These are phyloP conservation scores for Lentinula edodes DNA, from an alignment of 768 basidiomycete genomes.

Conservation along the genomic window DNA sequence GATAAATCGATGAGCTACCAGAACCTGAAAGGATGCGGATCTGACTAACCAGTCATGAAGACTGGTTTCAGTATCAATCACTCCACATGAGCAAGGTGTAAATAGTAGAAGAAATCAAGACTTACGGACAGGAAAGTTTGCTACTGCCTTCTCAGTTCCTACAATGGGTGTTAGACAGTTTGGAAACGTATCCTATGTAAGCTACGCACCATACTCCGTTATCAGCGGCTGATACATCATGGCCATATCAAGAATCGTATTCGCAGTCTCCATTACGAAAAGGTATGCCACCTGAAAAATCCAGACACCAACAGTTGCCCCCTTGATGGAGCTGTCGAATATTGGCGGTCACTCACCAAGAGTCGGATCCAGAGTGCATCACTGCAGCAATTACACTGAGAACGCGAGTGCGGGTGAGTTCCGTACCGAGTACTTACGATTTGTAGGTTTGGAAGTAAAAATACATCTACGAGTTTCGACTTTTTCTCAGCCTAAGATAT, in stretches of 20 bases:
- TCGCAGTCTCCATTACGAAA: conserved; percentile 37
- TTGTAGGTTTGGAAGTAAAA: conserved; percentile 1
- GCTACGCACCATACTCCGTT: conserved; percentile 27
- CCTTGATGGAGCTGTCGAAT: neutral
- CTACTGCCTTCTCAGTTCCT: conserved; percentile 27
- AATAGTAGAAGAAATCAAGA: neutral
- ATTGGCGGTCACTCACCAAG: conserved; percentile 22
- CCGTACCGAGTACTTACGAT: neutral
- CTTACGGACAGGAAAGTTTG: conserved; percentile 23
- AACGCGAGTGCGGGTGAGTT: neutral
- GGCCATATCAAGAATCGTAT: conserved; percentile 38
- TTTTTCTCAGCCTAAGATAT: neutral
- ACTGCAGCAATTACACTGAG: conserved; percentile 14
- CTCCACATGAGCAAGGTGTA: no score
- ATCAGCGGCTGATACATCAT: conserved; percentile 45
- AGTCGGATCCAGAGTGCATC: conserved; percentile 36
- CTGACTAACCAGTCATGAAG: conserved; percentile 18
- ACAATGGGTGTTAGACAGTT: neutral
- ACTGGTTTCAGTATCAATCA: conserved; percentile 12
- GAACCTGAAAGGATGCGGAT: conserved; percentile 12
- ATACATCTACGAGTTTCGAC: neutral
- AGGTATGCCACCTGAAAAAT: conserved; percentile 32
- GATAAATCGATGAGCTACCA: neutral
- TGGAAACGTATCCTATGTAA: neutral
- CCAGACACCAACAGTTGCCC: neutral